A percentile compares a stretch with the other conserved stretches of the same genome.
phyloP scores from a whole-genome alignment of 805 yeast genomes.

The Kuraishia borneana region DNA sequence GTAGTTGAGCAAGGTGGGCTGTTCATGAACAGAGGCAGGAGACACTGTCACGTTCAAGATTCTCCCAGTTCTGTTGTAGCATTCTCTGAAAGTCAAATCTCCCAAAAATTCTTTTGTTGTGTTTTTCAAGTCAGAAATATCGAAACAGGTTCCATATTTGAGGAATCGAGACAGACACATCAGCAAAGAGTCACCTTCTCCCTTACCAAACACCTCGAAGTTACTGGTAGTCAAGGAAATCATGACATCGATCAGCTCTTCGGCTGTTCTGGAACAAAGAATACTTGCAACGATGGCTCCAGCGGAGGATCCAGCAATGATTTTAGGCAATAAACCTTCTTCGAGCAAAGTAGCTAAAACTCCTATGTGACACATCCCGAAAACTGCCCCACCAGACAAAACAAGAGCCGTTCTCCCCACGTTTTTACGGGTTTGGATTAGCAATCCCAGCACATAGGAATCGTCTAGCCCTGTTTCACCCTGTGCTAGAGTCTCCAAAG shows the following conservation, averaged over 20 bases:
- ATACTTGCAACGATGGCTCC: constrained; percentile 93
- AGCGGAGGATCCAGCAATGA: constrained; percentile 90
- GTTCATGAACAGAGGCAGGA: constrained; percentile 83
- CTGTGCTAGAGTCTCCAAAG: constrained; percentile 27
- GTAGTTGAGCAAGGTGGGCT: constrained; percentile 72
- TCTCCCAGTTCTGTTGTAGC: constrained; percentile 86
- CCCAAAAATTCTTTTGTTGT: constrained; percentile 79
- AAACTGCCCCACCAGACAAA: constrained; percentile 93
- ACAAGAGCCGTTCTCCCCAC: constrained; percentile 92
- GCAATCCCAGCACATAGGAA: constrained; percentile 59
- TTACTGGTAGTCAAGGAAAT: constrained; percentile 48
- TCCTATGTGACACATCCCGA: constrained; percentile 89
- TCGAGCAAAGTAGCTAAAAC: constrained; percentile 74
- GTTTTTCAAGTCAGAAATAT: constrained; percentile 53
- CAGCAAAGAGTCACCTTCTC: constrained; percentile 39
- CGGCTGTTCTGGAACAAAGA: constrained; percentile 68
- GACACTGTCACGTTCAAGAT: constrained; percentile 93
- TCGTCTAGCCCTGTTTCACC: constrained; percentile 43
- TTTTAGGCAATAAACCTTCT: constrained; percentile 66
- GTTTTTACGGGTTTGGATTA: constrained; percentile 80
- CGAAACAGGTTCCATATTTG: constrained; percentile 86
- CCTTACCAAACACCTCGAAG: constrained; percentile 40
- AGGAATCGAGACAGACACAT: constrained; percentile 49
- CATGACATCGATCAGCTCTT: constrained; percentile 51
- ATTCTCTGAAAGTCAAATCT: constrained; percentile 86